Base-by-base conservation (phyloP, 805 yeast species). In the Huiozyma sinensis region DNA sequence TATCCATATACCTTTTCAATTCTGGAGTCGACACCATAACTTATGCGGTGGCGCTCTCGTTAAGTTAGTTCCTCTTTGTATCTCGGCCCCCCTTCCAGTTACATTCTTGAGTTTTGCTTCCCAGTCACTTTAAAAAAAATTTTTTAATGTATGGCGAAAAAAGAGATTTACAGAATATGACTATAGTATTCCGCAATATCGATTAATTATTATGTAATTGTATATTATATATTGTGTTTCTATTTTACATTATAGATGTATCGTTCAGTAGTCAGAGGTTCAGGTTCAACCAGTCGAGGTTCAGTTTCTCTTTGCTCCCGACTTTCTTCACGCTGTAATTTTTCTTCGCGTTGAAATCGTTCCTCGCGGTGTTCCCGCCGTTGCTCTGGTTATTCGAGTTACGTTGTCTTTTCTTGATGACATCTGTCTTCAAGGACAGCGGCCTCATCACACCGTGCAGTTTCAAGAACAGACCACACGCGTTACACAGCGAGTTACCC, bases 391-490 rank as follows among this genome's bases (percentile, higher is more conserved):
- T 54, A 47, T 63, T 59, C 12, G 64, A 57, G 40, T 61, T 62
- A 35, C 95, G 69, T 60, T 86, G 92, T 50, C 97, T 72, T 62
- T 87, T 85, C 64, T 88, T 88, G 49, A 90, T 89, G 2, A 87
- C 89, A 60, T 89, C 96, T 0, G 96, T 86, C 58, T 89, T 88
- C 55, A 88, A 70, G 13, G 92, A 81, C 41, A 89, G 69, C 1
- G 97, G 97, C 45, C 97, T 69, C 47, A 84, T 92, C 4, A 86
- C 90, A 7, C 97, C 97, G 57, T 90, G 97, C 17, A 89, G 69
- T 61, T 90, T 90, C 54, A 83, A 71, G 56, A 89, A 89, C 50
- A 90, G 68, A 0, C 97, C 97, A 66, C 97, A 89, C 0, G 97
- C 97, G 62, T 89, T 89, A 64, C 97, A 89, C 48, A 90, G 67